These are phyloP conservation scores for Triadica sebifera DNA, from an alignment of 345 rosid species.

Conservation along the genomic window DNA sequence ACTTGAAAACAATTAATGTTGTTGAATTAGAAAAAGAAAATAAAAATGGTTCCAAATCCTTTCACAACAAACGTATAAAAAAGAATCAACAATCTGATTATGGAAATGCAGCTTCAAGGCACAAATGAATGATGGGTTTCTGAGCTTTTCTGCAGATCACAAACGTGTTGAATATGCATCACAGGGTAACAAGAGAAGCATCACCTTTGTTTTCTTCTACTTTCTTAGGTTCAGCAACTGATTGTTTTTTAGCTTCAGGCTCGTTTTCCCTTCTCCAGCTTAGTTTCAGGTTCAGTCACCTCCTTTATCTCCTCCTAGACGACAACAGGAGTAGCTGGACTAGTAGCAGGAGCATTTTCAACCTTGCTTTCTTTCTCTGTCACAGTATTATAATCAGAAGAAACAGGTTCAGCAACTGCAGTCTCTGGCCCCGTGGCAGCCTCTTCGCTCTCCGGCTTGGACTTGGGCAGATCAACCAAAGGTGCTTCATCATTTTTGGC, in stretches of 20 bases:
- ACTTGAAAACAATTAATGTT: neutral
- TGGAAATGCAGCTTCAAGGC: too few relatives aligned
- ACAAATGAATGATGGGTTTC: too few relatives aligned
- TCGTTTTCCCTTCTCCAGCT: conserved; percentile 18
- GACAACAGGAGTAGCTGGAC: neutral
- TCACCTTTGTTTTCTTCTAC: too few relatives aligned
- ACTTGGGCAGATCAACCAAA: conserved; percentile 38
- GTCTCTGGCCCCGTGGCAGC: conserved; percentile 15
- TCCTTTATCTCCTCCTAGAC: conserved; percentile 10
- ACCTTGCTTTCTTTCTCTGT: conserved; percentile 8
- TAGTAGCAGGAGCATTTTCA: conserved; percentile 12
- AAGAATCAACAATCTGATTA: neutral
- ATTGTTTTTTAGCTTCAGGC: conserved; percentile 23
- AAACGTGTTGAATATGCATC: neutral
- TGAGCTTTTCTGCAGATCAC: too few relatives aligned
- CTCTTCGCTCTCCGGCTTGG: conserved; percentile 20
- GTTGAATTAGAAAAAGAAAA: neutral
- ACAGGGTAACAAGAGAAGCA: too few relatives aligned
- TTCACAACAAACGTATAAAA: neutral
- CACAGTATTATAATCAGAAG: conserved; percentile 7
- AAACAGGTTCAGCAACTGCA: neutral
- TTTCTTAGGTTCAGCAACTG: conserved; percentile 18
- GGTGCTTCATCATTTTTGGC: conserved; percentile 31
- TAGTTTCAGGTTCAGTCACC: neutral
- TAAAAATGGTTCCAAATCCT: neutral